Conservation (phyloP, 148 eudicot species). For the Amaranthus palmeri region DNA sequence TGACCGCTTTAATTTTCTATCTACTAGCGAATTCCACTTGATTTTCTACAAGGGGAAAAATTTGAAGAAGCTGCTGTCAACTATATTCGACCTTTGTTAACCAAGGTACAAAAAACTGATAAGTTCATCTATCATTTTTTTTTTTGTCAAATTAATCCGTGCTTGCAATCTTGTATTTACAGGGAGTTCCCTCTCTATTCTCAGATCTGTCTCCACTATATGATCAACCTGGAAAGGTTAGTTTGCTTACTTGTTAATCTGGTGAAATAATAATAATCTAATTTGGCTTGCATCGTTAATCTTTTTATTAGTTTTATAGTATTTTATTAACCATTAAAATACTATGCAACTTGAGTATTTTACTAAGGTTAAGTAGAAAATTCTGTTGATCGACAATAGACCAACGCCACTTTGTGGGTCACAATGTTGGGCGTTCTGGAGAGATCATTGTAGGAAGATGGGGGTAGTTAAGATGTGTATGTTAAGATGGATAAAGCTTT, state of each 20-base stretch:
- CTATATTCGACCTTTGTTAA: slow-evolving; percentile 79
- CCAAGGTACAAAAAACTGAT: slow-evolving; percentile 52
- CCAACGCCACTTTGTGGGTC: no score
- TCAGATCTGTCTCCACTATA: slow-evolving; percentile 96
- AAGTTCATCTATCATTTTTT: slow-evolving; percentile 2
- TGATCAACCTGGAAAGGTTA: slow-evolving; percentile 93
- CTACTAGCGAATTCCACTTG: slow-evolving; percentile 90
- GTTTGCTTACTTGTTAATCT: slow-evolving; percentile 11
- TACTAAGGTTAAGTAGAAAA: no score
- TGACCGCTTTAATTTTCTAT: neutral
- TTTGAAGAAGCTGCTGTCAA: slow-evolving; percentile 74
- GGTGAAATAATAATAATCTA: no score
- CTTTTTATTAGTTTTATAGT: no score
- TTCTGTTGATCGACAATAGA: no score
- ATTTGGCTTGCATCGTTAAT: no score
- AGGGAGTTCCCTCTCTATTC: slow-evolving; percentile 97
- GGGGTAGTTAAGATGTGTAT: neutral
- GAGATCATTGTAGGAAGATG: no score
- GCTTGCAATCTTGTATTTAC: slow-evolving; percentile 27
- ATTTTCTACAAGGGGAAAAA: slow-evolving; percentile 77
- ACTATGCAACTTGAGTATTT: no score
- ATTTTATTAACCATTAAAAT: no score
- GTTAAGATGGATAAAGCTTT: neutral
- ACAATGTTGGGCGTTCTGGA: no score
- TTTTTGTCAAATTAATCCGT: slow-evolving; percentile 10